phyloP scores from a whole-genome alignment of 208 protist genomes.

The Trypanosoma boissoni region DNA sequence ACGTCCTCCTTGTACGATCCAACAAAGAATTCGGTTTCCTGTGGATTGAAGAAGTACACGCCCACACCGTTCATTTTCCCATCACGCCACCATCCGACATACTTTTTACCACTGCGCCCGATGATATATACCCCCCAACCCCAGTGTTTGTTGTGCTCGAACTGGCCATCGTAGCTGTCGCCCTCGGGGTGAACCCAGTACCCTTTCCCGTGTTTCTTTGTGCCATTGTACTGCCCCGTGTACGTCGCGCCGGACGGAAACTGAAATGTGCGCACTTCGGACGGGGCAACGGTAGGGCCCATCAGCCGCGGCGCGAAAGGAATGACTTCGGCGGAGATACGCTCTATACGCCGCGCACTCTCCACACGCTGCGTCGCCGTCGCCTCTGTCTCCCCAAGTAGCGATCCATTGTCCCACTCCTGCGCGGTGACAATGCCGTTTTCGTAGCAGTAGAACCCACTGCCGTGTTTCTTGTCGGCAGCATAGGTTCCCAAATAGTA shows the following conservation, averaged over 20 bases:
- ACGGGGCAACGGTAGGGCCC: constrained; percentile 49
- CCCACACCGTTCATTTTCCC: constrained; percentile 89
- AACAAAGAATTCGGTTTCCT: constrained; percentile 88
- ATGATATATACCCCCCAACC: constrained; percentile 91
- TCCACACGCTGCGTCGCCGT: constrained; percentile 63
- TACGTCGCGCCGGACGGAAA: constrained; percentile 87
- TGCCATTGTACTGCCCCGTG: constrained; percentile 81
- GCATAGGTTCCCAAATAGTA: constrained; percentile 77
- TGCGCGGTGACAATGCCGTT: constrained; percentile 80
- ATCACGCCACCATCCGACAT: constrained; percentile 78
- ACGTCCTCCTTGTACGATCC: constrained; percentile 77
- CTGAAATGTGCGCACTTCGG: constrained; percentile 80
- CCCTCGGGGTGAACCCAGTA: constrained; percentile 88
- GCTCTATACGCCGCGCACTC: constrained; percentile 36
- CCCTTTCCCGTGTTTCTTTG: constrained; percentile 86
- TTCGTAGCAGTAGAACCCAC: constrained; percentile 84
- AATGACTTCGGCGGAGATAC: constrained; percentile 44
- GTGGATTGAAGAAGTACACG: constrained; percentile 88
- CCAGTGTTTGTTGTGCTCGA: constrained; percentile 82
- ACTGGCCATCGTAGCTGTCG: constrained; percentile 88
- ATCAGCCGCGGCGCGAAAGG: constrained; percentile 58
- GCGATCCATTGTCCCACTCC: constrained; percentile 58
- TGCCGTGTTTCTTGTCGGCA: constrained; percentile 80
- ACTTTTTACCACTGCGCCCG: constrained; percentile 84
- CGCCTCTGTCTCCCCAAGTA: constrained; percentile 62